Percentiles rank a stretch among this genome's conserved stretches.
These are phyloP conservation scores for Jamesozyma hellenica DNA, from an alignment of 805 yeast genomes.

Conservation along the genomic window DNA sequence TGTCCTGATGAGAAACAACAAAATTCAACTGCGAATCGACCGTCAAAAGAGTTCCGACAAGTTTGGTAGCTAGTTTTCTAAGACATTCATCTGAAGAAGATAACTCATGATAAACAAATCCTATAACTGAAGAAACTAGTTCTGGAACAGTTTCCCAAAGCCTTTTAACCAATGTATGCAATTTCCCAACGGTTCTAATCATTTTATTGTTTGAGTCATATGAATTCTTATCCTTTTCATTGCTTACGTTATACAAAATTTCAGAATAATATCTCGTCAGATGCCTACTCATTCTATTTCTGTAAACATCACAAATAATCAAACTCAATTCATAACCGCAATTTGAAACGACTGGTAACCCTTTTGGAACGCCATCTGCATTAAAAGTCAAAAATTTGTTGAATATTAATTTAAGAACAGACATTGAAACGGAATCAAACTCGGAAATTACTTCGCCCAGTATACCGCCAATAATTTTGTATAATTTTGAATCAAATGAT, in stretches of 20 bases:
- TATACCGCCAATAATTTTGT: slow-evolving; percentile 57
- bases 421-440: slow-evolving; percentile 50
- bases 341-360: slow-evolving; percentile 28
- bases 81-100: slow-evolving; percentile 57
- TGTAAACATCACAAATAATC: slow-evolving; percentile 55
- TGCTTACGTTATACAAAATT: slow-evolving; percentile 44
- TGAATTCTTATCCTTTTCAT: slow-evolving; percentile 13
- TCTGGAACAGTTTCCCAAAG: slow-evolving; percentile 77
- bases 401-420: slow-evolving; percentile 52
- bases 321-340: slow-evolving; percentile 60
- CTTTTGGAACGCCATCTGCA: slow-evolving; percentile 21
- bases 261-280: slow-evolving; percentile 76
- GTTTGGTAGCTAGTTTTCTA: slow-evolving; percentile 58
- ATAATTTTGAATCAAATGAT: slow-evolving; percentile 43
- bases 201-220: slow-evolving; percentile 9
- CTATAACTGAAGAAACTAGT: slow-evolving; percentile 59
- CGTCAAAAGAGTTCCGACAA: slow-evolving; percentile 58
- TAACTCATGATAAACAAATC: slow-evolving; percentile 69
- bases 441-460: slow-evolving; percentile 67
- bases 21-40: slow-evolving; percentile 46
- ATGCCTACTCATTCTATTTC: slow-evolving; percentile 65
- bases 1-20: slow-evolving; percentile 43
- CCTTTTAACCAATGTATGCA: slow-evolving; percentile 53
- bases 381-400: slow-evolving; percentile 45
- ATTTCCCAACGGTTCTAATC: slow-evolving; percentile 40